Evolutionary conservation across 352 stramenopile species (phyloP), one percentile per base, ranked within the genome.

Genomic region (Globisporangium viniferum): DNA sequence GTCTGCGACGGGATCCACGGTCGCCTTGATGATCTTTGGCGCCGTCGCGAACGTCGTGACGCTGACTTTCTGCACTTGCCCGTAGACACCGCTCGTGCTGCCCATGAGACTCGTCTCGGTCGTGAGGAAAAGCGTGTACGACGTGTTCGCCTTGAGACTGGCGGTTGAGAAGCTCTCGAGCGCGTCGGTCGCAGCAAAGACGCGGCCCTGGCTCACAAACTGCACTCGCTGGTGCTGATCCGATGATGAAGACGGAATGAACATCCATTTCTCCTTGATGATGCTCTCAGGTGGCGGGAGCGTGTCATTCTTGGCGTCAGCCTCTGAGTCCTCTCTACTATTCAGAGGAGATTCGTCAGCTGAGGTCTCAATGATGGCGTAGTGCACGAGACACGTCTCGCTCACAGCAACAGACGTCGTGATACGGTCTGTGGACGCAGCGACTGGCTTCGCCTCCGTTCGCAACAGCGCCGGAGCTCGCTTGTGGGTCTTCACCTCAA

Each of bases 1-100:
- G 15, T 78, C 75, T 7, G 73, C 61, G 0, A 72, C 62, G 6
- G 88, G 76, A 57, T 78, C 74, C 3, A 81, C 82, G 2, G 73
- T 80, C 8, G 81, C 81, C 35, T 89, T 80, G 22, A 92, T 65
- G 53, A 95, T 89, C 48, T 74, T 83, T 0, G 88, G 86, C 0
- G 88, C 85, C 0, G 71, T 22, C 12, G 85, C 80, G 54, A 90
- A 79, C 0, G 84, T 94, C 29, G 73, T 81, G 20, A 76, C 70
- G 46, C 81, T 81, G 1, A 72, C 67, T 0, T 54, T 35, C 1
- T 68, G 62, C 8, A 86, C 58, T 20, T 71, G 53, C 9, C 81
- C 78, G 22, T 85, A 78, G 1, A 95, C 84, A 14, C 76, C 78
- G 60, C 80, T 90, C 9, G 27, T 67, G 41, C 78, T 81, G 39